A percentile compares a stretch with the other conserved stretches of the same genome.
Evolutionary conservation across 1,284 basidiomycete genomes (phyloP).

Genomic region (Trichosporon sp.): DNA sequence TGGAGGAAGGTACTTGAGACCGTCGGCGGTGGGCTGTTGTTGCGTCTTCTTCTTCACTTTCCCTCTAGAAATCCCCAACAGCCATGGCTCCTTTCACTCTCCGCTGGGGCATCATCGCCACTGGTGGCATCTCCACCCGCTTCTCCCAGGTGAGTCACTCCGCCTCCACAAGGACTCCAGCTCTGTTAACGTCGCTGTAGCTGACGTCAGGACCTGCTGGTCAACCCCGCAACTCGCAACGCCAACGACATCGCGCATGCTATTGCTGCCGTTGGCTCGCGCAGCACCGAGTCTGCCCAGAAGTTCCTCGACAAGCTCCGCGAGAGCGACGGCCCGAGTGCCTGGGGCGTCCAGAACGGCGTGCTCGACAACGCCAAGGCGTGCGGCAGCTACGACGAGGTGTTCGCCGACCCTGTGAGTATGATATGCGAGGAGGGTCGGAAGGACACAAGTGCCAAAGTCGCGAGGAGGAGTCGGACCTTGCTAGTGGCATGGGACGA

Average conservation of each 20-base stretch:
- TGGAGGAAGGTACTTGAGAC: neutral
- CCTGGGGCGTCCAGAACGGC: conserved; percentile 47
- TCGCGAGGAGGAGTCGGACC: too few relatives aligned
- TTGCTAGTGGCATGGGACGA: too few relatives aligned
- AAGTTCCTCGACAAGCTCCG: conserved; percentile 66
- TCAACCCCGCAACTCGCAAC: conserved; percentile 58
- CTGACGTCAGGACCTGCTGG: conserved; percentile 43
- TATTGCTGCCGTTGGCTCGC: conserved; percentile 77
- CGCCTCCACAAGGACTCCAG: neutral
- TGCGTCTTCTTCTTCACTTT: neutral
- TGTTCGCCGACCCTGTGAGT: conserved; percentile 70
- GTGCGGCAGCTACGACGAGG: conserved; percentile 75
- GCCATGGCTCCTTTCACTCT: conserved; percentile 37
- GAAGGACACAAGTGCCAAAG: too few relatives aligned
- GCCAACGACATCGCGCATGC: conserved; percentile 75
- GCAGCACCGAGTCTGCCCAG: conserved; percentile 68
- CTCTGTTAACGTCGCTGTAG: neutral
- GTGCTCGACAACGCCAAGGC: conserved; percentile 61
- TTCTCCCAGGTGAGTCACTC: conserved; percentile 43
- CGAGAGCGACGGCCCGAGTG: conserved; percentile 31
- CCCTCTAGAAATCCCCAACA: neutral
- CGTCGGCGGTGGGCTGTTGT: neutral
- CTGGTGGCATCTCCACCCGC: conserved; percentile 51
- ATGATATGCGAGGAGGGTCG: neutral
- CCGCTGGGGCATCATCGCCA: conserved; percentile 58